phyloP scores from a whole-genome alignment of 257 asterid genomes.

The Thymus mandschuricus region DNA sequence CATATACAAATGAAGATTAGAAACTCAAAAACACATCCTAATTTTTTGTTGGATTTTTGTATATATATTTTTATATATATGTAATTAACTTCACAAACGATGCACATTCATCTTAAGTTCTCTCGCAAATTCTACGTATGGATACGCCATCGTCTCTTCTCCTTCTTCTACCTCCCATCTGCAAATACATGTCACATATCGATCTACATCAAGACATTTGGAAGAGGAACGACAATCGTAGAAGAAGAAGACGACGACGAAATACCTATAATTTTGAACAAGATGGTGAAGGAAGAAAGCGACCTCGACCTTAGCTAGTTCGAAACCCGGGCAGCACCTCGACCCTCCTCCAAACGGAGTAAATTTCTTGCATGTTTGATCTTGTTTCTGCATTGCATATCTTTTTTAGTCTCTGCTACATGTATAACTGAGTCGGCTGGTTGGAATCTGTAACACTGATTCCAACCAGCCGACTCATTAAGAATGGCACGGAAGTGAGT shows the following conservation, averaged over 20 bases:
- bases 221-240: neutral
- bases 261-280: slow-evolving; percentile 58
- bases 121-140: slow-evolving; percentile 64
- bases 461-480: too few relatives aligned
- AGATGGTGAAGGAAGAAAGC: slow-evolving; percentile 79
- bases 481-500: too few relatives aligned
- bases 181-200: neutral
- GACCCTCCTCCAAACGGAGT: slow-evolving; percentile 90
- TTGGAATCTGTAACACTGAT: too few relatives aligned
- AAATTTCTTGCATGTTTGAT: slow-evolving; percentile 69
- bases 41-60: neutral
- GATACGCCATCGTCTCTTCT: slow-evolving; percentile 67
- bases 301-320: slow-evolving; percentile 81
- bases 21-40: slow-evolving; percentile 26
- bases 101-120: slow-evolving; percentile 50
- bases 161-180: slow-evolving; percentile 74
- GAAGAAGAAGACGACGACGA: neutral
- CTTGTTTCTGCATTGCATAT: slow-evolving; percentile 44
- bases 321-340: slow-evolving; percentile 80
- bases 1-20: neutral
- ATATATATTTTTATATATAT: neutral
- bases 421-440: too few relatives aligned
- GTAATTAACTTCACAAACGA: slow-evolving; percentile 29
- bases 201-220: neutral
- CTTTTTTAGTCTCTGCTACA: too few relatives aligned